Base-by-base conservation (phyloP, 306 rosid genomes). In the Ochetophila trinervis region DNA sequence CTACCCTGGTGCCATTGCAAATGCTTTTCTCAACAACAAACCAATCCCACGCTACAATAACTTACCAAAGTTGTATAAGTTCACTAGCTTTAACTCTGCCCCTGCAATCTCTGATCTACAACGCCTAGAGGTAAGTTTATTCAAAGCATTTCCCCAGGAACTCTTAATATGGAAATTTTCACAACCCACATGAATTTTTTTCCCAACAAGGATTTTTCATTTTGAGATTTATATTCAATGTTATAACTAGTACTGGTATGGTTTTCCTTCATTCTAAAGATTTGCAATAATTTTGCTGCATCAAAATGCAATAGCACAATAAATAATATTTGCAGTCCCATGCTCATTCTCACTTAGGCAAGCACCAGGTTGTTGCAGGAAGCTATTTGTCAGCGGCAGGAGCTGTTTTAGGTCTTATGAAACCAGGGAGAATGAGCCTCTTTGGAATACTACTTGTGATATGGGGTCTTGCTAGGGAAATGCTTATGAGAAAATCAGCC, bases 311-410 rank as follows among this genome's bases (percentile, higher is more conserved):
- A 56, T 23, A 56, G 6, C 23, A 15, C 0, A 7, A 21, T 17
- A 27, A 53, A 3, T 12, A 32, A 12, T 6, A 3, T 15, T 57
- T 34, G 35, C 5, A 27, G 32, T 27, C 32, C 32, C 4, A 9
- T 56, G 27, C 65, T 77, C 18, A 20, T 34, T 79, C 75, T 76
- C 30, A 66, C 36, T 56, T 30, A 73, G 73, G 62, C 44, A 53
- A 53, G 70, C 24, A 48, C 70, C 85, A 91, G 98, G 86, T 91
- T 79, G 66, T 87, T 60, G 92, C 74, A 14, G 96, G 98, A 78
- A 82, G 98, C 82, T 92, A 92, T 70, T 69, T 92, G 51, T 70
- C 84, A 4, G 95, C 87, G 22, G 91, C 79, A 70, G 98, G 96
- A 66, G 92, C 96, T 65, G 65, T 89, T 32, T 27, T 58, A 55